Evolutionary conservation across 2,329 filamentous ascomycete genomes (phyloP), one percentile per base, ranked within the genome.

Genomic region (Aureobasidium sp.): DNA sequence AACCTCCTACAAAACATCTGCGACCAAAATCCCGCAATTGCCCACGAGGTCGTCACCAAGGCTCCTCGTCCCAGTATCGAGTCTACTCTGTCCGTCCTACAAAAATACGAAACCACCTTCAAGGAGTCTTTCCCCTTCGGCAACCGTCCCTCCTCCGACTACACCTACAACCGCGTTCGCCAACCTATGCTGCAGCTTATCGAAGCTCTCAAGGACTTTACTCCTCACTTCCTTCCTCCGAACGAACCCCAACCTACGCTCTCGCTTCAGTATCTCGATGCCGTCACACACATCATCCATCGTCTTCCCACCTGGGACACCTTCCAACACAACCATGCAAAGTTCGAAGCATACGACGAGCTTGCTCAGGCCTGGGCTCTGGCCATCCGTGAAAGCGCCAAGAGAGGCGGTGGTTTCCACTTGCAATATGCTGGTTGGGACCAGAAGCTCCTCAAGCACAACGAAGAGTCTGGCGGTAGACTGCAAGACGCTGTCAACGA

Each of bases 301-400:
- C 82, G 87, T 42, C 81, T 99, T 47, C 94, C 94, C 3, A 85
- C 96, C 70, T 99, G 92, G 91, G 89, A 94, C 68, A 90, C 87
- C 48, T 89, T 88, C 64, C 86, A 90, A 65, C 89, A 97, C 77
- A 92, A 92, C 67, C 84, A 96, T 69, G 90, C 96, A 78, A 97
- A 97, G 75, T 88, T 96, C 67, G 91, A 91, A 66, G 92, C 93
- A 7, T 99, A 99, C 72, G 93, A 99, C 70, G 94, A 97, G 72
- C 92, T 99, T 66, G 88, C 90, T 29, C 91, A 88, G 70, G 94
- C 94, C 1, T 99, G 94, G 94, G 87, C 90, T 17, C 75, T 95
- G 67, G 93, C 96, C 55, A 89, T 99, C 68, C 87, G 87, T 64
- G 94, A 99, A 75, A 91, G 91, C 1, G 87, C 89, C 25, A 97